Percentiles rank a stretch among this genome's conserved stretches.
phyloP scores from a whole-genome alignment of 179 eudicot genomes.

The Drosera spatulata region DNA sequence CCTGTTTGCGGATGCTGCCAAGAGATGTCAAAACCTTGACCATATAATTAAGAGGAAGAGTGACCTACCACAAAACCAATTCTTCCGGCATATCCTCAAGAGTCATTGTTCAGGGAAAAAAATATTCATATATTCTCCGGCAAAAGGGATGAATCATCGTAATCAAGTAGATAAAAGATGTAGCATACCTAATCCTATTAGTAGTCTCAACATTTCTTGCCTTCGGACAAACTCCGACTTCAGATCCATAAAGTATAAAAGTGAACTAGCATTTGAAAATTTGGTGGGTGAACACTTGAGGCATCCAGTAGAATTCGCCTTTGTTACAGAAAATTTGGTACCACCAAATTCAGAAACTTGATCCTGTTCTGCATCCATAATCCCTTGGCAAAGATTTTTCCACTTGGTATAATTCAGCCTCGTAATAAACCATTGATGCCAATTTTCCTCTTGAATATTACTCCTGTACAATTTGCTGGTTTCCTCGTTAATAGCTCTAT shows the following conservation, averaged over 20 bases:
- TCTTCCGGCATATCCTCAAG: too few relatives aligned
- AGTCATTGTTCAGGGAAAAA: too few relatives aligned
- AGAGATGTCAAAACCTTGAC: too few relatives aligned
- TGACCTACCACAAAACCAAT: too few relatives aligned
- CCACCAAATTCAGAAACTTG: conserved; percentile 11
- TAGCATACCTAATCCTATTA: conserved; percentile 55
- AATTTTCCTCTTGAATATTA: conserved; percentile 25
- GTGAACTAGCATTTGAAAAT: conserved; percentile 24
- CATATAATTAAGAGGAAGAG: too few relatives aligned
- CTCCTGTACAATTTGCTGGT: conserved; percentile 50
- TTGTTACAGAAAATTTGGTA: conserved; percentile 15
- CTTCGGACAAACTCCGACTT: conserved; percentile 80
- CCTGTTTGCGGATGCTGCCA: too few relatives aligned
- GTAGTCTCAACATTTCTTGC: conserved; percentile 44
- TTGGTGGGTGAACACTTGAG: conserved; percentile 50
- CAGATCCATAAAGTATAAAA: conserved; percentile 32
- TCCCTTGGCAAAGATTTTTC: conserved; percentile 32
- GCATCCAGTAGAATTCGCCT: conserved; percentile 31
- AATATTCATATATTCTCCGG: too few relatives aligned
- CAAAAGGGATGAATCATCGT: too few relatives aligned
- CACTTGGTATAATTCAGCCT: conserved; percentile 41
- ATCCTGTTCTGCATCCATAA: conserved; percentile 19
- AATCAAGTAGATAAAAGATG: background rate
- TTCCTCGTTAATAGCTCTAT: conserved; percentile 48
- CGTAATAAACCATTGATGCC: conserved; percentile 39